These are phyloP conservation scores for Spatholobus suberectus DNA, from an alignment of 306 rosid species.

Conservation along the genomic window DNA sequence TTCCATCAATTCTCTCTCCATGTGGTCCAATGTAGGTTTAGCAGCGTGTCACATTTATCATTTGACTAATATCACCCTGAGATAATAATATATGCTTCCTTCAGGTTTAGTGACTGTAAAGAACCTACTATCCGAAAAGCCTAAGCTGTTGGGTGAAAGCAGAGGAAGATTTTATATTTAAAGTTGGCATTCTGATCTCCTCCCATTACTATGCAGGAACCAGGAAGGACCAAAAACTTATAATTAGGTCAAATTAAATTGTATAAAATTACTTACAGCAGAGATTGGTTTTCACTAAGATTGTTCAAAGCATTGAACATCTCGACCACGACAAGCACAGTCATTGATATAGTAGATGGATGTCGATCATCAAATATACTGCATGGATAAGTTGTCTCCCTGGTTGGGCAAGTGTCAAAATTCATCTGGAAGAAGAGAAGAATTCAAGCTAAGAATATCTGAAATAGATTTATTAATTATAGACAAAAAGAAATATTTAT, in stretches of 20 bases:
- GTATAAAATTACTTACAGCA: constrained; percentile 69
- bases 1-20: not conserved
- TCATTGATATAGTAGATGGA: constrained; percentile 97
- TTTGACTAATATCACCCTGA: not conserved
- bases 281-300: constrained; percentile 98
- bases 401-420: constrained; percentile 81
- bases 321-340: constrained; percentile 97
- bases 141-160: constrained; percentile 8
- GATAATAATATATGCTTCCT: not conserved
- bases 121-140: not conserved
- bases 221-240: not conserved
- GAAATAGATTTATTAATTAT: constrained; percentile 35
- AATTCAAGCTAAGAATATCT: constrained; percentile 26
- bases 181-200: constrained; percentile 6
- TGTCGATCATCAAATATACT: constrained; percentile 92
- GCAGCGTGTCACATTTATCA: not conserved
- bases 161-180: constrained; percentile 11
- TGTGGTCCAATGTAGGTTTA: not conserved
- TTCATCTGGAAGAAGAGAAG: constrained; percentile 67
- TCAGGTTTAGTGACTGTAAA: not conserved
- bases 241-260: constrained; percentile 27
- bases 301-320: constrained; percentile 99
- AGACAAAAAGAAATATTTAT: constrained; percentile 13
- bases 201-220: constrained; percentile 31
- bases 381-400: constrained; percentile 95